Conservation (phyloP, 2,329 filamentous ascomycete genomes). For the Acrocalymma vagum region DNA sequence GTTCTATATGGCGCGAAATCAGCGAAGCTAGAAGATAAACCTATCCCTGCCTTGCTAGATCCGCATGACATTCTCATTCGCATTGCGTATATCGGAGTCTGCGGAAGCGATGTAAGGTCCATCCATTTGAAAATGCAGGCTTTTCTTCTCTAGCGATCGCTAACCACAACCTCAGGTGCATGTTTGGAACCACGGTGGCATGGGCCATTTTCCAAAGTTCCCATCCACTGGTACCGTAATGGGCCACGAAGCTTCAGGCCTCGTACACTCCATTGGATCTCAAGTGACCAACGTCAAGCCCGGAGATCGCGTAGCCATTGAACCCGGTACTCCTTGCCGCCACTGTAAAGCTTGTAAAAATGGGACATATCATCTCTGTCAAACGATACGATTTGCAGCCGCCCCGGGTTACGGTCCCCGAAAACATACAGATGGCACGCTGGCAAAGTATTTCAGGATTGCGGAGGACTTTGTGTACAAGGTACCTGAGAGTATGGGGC, state of each 20-base stretch:
- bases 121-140: not conserved
- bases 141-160: not conserved
- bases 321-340: slow-evolving; percentile 90
- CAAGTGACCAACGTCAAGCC: slow-evolving; percentile 77
- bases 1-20: slow-evolving; percentile 51
- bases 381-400: slow-evolving; percentile 82
- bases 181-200: slow-evolving; percentile 94
- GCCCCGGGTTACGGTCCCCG: slow-evolving; percentile 93
- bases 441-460: slow-evolving; percentile 90
- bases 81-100: slow-evolving; percentile 56
- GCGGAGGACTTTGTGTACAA: slow-evolving; percentile 93
- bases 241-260: slow-evolving; percentile 90
- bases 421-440: slow-evolving; percentile 68
- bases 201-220: slow-evolving; percentile 86
- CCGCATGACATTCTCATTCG: slow-evolving; percentile 53
- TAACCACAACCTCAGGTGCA: slow-evolving; percentile 65
- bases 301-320: slow-evolving; percentile 89
- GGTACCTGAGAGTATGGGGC: slow-evolving; percentile 81
- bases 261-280: slow-evolving; percentile 77
- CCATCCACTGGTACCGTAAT: slow-evolving; percentile 82
- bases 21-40: slow-evolving; percentile 49
- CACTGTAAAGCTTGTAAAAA: slow-evolving; percentile 87
- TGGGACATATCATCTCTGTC: slow-evolving; percentile 92
- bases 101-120: slow-evolving; percentile 44
- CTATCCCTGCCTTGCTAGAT: slow-evolving; percentile 45